phyloP scores from a whole-genome alignment of 345 rosid species.

The Acer negundo region DNA sequence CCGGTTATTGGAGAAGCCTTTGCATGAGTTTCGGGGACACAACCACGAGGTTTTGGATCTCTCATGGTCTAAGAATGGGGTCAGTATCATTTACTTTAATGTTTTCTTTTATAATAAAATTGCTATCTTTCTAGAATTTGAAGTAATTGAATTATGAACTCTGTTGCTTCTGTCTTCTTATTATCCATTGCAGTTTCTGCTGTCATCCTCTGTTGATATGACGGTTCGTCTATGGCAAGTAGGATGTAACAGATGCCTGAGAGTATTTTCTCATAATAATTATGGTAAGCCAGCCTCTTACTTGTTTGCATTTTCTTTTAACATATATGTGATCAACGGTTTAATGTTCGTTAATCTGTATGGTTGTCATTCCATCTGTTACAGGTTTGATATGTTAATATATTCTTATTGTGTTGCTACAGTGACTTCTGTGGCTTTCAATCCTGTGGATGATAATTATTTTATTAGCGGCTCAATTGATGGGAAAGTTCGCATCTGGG shows the following conservation, averaged over 20 bases:
- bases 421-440: constrained; percentile 70
- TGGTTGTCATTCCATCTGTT: not conserved
- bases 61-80: constrained; percentile 81
- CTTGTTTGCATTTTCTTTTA: constrained; percentile 8
- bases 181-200: constrained; percentile 49
- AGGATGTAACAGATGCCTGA: constrained; percentile 49
- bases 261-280: constrained; percentile 63
- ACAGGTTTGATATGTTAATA: not conserved
- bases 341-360: not conserved
- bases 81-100: constrained; percentile 31
- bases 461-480: constrained; percentile 69
- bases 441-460: constrained; percentile 60
- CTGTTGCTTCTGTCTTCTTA: not conserved
- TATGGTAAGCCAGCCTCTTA: constrained; percentile 48
- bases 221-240: constrained; percentile 69
- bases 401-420: constrained; percentile 21
- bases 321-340: not conserved
- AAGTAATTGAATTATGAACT: not conserved
- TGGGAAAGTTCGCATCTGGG: constrained; percentile 82
- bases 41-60: constrained; percentile 68
- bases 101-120: not conserved
- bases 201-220: constrained; percentile 67
- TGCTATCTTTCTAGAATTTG: not conserved
- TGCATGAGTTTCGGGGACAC: constrained; percentile 73
- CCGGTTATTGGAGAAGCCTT: constrained; percentile 59